Evolutionary conservation across 495 filamentous ascomycete genomes (phyloP).

Genomic region (Penicillium herquei): DNA sequence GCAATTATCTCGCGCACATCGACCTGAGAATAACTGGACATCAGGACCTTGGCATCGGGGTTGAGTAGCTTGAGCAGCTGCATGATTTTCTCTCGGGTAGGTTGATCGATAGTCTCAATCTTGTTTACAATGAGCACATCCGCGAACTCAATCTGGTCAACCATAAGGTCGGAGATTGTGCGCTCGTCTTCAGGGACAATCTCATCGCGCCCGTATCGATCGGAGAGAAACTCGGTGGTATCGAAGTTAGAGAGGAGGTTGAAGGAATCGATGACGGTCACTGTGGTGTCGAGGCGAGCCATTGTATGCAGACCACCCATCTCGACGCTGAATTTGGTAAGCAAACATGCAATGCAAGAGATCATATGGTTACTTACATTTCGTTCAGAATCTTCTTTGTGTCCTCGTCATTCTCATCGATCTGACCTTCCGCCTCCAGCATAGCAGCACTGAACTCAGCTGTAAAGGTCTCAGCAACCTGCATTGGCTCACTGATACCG

Average conservation of each 20-base stretch:
- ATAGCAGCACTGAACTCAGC: conserved; percentile 46
- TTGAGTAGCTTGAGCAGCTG: conserved; percentile 49
- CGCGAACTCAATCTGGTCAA: conserved; percentile 63
- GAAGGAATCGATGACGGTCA: conserved; percentile 59
- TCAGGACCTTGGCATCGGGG: conserved; percentile 48
- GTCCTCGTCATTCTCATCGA: conserved; percentile 30
- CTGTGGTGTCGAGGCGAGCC: conserved; percentile 57
- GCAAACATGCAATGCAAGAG: no score
- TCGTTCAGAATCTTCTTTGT: conserved; percentile 35
- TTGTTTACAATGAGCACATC: conserved; percentile 61
- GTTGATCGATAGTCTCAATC: conserved; percentile 40
- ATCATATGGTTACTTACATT: conserved; percentile 25
- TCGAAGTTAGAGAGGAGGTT: conserved; percentile 56
- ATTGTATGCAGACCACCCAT: conserved; percentile 52
- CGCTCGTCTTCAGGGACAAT: conserved; percentile 56
- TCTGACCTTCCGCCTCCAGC: conserved; percentile 35
- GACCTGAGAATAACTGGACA: conserved; percentile 43
- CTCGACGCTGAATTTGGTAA: conserved; percentile 31
- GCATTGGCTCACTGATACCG: conserved; percentile 62
- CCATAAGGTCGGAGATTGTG: conserved; percentile 59
- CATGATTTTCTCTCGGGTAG: conserved; percentile 37
- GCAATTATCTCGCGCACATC: conserved; percentile 51
- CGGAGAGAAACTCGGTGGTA: conserved; percentile 55
- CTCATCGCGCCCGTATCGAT: conserved; percentile 41
- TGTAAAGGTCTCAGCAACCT: conserved; percentile 61